Base-by-base conservation (phyloP, 441 rosid genomes). In the Euphorbia corollata region DNA sequence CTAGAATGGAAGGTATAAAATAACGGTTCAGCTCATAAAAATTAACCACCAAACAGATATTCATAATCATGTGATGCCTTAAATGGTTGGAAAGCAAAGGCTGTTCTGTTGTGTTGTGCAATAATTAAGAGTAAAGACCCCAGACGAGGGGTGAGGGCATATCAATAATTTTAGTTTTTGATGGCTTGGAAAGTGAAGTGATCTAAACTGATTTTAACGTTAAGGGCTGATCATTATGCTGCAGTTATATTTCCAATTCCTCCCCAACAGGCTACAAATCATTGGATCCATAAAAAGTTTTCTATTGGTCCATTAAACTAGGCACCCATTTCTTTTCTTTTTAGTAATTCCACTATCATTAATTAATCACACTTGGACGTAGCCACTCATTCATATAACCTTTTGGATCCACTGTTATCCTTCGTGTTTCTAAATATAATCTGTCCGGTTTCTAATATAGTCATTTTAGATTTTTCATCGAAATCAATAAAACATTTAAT, bases 211-310 rank as follows among this genome's bases (percentile, higher is more conserved):
- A 64, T 48, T 59, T 36, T 36, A 32, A 65, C n/a, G 70, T 5
- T 22, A 12, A 36, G 7, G 63, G 57, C 57, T 63, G 15, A 70
- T 18, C 68, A 56, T 47, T 71, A 34, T 47, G 56, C 60, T 67
- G 48, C 12, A 11, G 19, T 53, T 10, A 13, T 50, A 50, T 54
- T 65, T 32, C 36, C 19, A 34, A 51, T 51, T 43, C 30, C 39
- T 2, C 36, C 36, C 36, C 18, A 64, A 32, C 18, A n/a, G n/a
- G n/a, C n/a, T n/a, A n/a, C n/a, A 11, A 5, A 18, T 48, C 15
- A 53, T 53, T 66, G 61, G 22, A 55, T 16, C 58, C 27, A 30
- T 59, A 3, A 39, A 58, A 43, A 19, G 20, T 43, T 41, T 43
- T 57, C 63, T 43, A 24, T 27, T 57, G n/a, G 63, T 5, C 22